Base-by-base conservation (phyloP, 495 filamentous ascomycete genomes). In the Aspergillus nidulans region DNA sequence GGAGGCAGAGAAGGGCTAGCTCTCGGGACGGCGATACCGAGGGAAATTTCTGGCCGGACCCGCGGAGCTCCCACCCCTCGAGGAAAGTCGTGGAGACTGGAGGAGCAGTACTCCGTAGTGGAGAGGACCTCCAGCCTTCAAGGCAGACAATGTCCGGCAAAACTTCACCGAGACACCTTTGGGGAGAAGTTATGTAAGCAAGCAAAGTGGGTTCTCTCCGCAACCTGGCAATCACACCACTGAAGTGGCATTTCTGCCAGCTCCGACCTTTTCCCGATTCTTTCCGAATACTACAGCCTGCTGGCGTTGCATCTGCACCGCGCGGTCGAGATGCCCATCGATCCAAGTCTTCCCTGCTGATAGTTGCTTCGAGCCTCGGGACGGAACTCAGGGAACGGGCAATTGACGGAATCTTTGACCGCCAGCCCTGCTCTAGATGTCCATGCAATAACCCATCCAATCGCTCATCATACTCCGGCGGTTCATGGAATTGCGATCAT, bases 11-110 rank as follows among this genome's bases (percentile, higher is more conserved):
- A 30, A 39, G 30, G 28, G 19, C 45, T 26, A 47, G 39, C 41
- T 36, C 40, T 59, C 59, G 63, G 63, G 43, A 42, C 55, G 60
- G 63, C 45, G 49, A 65, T 59, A 56, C 63, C 63, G 63, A 65
- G 57, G 52, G 43, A 53, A 50, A 50, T 56, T n/a, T 62, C 53
- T 56, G 52, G 48, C 52, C 54, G 44, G 54, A 48, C 47, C 55
- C 55, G 52, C 39, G 43, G 56, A 5, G 23, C 25, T 19, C 30
- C 16, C 18, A 34, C 46, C 47, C 30, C 47, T 39, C 32, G 20
- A 32, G 19, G 34, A 39, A 39, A 36, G 13, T 46, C 25, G 12
- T 49, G 30, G 30, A 49, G 47, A 25, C 44, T 38, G 32, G 19
- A 49, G 20, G 34, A 49, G 30, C 36, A 41, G 24, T 40, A n/a